Evolutionary conservation across 805 yeast genomes (phyloP).

Genomic region (Osmozyma mogii): DNA sequence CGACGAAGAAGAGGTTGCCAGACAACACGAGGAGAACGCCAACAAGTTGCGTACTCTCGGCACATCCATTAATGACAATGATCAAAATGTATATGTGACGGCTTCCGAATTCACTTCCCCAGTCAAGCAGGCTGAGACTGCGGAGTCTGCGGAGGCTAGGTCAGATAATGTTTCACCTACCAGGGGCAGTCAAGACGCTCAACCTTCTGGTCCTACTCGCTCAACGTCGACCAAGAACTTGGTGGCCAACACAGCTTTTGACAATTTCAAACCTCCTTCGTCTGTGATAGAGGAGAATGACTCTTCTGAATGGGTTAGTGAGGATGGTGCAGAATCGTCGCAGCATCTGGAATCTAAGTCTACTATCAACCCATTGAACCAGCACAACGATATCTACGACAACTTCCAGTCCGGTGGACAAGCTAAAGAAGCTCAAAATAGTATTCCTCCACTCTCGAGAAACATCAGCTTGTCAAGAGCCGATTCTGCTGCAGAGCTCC

Average conservation of each 20-base stretch:
- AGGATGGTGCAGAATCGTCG: not conserved
- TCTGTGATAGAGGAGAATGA: not conserved
- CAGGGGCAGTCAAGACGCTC: too few relatives aligned
- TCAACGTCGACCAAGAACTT: too few relatives aligned
- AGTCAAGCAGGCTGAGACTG: too few relatives aligned
- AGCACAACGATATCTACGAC: conserved; percentile 3
- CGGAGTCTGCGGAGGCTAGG: too few relatives aligned
- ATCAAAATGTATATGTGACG: conserved; percentile 18
- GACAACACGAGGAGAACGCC: not conserved
- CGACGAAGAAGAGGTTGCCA: not conserved
- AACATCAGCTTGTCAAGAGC: conserved; percentile 8
- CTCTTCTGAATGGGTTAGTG: not conserved
- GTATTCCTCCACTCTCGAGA: not conserved
- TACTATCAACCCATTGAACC: conserved; percentile 2
- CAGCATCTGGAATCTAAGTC: not conserved
- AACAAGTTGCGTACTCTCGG: conserved; percentile 12
- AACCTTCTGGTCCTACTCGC: too few relatives aligned
- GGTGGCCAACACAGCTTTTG: conserved; percentile 30
- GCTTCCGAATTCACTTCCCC: conserved; percentile 14
- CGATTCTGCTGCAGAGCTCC: conserved; percentile 9
- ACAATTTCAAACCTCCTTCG: conserved; percentile 20
- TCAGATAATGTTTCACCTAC: too few relatives aligned
- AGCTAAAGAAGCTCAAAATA: conserved; percentile 3
- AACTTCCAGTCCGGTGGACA: conserved; percentile 8
- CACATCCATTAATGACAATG: conserved; percentile 8